Percentiles rank a stretch among this genome's conserved stretches.
Evolutionary conservation across 2,329 filamentous ascomycete species (phyloP).

Genomic region (Epichloe glyceriae): DNA sequence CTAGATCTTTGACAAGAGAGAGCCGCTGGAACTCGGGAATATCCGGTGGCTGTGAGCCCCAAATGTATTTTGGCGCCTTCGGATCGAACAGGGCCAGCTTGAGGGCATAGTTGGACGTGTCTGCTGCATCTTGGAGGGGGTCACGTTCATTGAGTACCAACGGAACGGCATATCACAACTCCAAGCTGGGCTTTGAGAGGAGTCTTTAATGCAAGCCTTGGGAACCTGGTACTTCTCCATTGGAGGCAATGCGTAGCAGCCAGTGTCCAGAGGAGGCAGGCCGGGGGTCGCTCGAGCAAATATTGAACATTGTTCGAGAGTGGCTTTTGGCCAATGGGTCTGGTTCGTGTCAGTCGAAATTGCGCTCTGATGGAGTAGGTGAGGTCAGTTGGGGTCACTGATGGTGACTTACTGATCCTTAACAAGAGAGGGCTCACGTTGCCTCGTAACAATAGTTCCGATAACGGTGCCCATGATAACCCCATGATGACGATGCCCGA

Average conservation of each 20-base stretch:
- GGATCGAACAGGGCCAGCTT: slow-evolving; percentile 25
- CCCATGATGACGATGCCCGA: slow-evolving; percentile 39
- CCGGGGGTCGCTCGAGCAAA: slow-evolving; percentile 36
- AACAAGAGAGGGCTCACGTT: neutral
- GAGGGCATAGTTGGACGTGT: slow-evolving; percentile 27
- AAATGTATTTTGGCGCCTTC: slow-evolving; percentile 30
- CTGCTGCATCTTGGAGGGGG: slow-evolving; percentile 13
- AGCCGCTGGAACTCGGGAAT: slow-evolving; percentile 27
- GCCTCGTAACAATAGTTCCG: slow-evolving; percentile 12
- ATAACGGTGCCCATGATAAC: slow-evolving; percentile 43
- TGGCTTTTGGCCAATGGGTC: slow-evolving; percentile 14
- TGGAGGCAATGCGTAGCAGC: slow-evolving; percentile 43
- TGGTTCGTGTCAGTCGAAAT: slow-evolving; percentile 1
- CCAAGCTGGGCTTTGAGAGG: slow-evolving; percentile 46
- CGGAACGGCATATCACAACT: slow-evolving; percentile 42
- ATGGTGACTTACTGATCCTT: slow-evolving; percentile 14
- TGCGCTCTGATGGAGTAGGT: neutral
- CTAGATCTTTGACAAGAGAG: slow-evolving; percentile 38
- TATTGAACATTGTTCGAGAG: slow-evolving; percentile 35
- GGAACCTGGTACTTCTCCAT: slow-evolving; percentile 35
- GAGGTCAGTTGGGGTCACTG: neutral
- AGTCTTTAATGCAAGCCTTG: slow-evolving; percentile 43
- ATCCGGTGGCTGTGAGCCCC: slow-evolving; percentile 40
- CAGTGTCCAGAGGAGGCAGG: slow-evolving; percentile 39
- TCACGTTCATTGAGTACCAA: slow-evolving; percentile 31